Base-by-base conservation (phyloP, 1,284 basidiomycete genomes). In the Erythrobasidium hasegawianum region DNA sequence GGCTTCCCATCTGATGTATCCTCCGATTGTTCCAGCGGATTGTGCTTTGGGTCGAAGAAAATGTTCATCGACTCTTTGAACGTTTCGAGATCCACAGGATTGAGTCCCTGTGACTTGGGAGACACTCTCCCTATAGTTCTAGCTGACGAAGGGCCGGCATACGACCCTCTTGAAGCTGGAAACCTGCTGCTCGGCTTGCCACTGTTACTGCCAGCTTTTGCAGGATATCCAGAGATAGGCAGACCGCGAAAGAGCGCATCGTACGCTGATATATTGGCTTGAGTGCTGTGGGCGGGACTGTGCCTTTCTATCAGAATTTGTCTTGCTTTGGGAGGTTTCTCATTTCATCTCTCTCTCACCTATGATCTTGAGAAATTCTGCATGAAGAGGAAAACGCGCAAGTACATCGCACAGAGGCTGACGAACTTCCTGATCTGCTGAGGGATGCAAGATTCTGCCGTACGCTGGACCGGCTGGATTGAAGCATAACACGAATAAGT, bases 331-430 rank as follows among this genome's bases (percentile, higher is more conserved):
- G n/a, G n/a, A n/a, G n/a, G n/a, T n/a, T n/a, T n/a, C n/a, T n/a
- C n/a, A n/a, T n/a, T 39, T n/a, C 5, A 5, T n/a, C 14, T n/a
- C n/a, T 9, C 16, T 7, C 26, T 41, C 5, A 24, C 14, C 14
- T 24, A 50, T n/a, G 38, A 27, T 50, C 29, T n/a, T 65, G 56
- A 47, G 26, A 39, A 39, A 50, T 65, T 53, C 45, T 65, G 56
- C 62, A 65, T 0, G n/a, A 57, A 5, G 55, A 57, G 39, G 62
- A 65, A 22, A 65, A 65, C n/a, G 24, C 62, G 49, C 62, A 65
- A 45, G 55, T 58, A 45, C 62, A 65, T 39, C 56, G 55, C 33
- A 33, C 33, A 33, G 33, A 33, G 33, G 33, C 33, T 33, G 33
- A 33, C 4, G 33, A 33, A 33, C 11, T 33, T 4, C 33, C 33